These are phyloP conservation scores for Eucalyptus pauciflora DNA, from an alignment of 345 rosid genomes.

Conservation along the genomic window DNA sequence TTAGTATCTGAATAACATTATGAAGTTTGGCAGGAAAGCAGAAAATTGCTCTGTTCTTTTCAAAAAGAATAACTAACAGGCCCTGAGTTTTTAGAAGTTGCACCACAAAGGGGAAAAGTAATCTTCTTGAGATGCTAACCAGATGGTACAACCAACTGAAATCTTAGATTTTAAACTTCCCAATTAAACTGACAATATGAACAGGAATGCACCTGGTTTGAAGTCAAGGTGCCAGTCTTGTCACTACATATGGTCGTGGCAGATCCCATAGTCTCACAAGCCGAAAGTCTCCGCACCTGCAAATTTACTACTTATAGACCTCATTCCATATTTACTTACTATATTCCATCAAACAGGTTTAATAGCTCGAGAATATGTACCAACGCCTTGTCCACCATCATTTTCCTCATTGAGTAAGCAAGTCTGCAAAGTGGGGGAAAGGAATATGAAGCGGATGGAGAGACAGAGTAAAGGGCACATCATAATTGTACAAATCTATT, in stretches of 20 bases:
- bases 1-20: background rate
- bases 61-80: background rate
- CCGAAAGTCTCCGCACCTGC: conserved; percentile 35
- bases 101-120: background rate
- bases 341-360: background rate
- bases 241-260: conserved; percentile 45
- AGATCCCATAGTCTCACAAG: conserved; percentile 50
- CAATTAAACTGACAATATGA: background rate
- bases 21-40: background rate
- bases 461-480: background rate
- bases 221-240: conserved; percentile 45
- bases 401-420: conserved; percentile 32
- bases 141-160: background rate
- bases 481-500: background rate
- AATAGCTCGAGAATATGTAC: background rate
- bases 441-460: background rate
- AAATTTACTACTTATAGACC: background rate
- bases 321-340: background rate
- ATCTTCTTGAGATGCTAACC: background rate
- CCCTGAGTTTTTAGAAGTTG: background rate
- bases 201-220: conserved; percentile 25
- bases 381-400: conserved; percentile 32
- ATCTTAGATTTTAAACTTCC: background rate
- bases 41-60: background rate
- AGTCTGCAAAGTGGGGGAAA: background rate